Base-by-base conservation (phyloP, 495 filamentous ascomycete genomes). In the Extremus antarcticus region DNA sequence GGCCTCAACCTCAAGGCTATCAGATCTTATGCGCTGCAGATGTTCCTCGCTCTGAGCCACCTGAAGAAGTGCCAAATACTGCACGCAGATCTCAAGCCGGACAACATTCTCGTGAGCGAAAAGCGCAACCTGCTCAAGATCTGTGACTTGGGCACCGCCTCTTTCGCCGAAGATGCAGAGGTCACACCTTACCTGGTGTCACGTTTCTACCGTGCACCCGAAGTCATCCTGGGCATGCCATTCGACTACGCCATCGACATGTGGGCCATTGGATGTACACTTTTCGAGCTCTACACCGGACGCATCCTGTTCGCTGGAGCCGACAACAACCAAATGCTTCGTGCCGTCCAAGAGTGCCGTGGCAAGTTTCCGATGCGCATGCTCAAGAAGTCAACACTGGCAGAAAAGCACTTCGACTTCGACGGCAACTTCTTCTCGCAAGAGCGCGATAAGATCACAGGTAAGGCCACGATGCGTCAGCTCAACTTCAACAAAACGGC, bases 241-340 rank as follows among this genome's bases (percentile, higher is more conserved):
- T 94, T 90, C 68, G 89, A 94, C 68, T 94, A 88, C 65, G 88
- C 86, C 25, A 88, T 97, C 65, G 92, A 98, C 67, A 84, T 95
- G 69, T 98, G 92, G 92, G 90, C 90, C 13, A 87, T 96, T 60
- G 92, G 92, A 16, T 97, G 94, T 71, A 98, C 92, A 21, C 73
- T 98, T 23, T 98, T 91, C 69, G 92, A 98, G 70, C 76, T 98
- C 25, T 96, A 90, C 74, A 96, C 94, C 0, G 91, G 94, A 55
- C 95, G 95, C 70, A 96, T 98, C 56, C 76, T 98, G 41, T 98
- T 98, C 71, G 88, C 85, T 1, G 92, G 94, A 45, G 82, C 86
- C 53, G 90, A 87, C 72, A 98, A 98, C 74, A 97, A 98, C 66
- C 88, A 94, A 68, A 97, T 97, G 92, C 78, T 98, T 15, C 83